These are phyloP conservation scores for Claviceps cyperi DNA, from an alignment of 2,329 filamentous ascomycete genomes.

Conservation along the genomic window DNA sequence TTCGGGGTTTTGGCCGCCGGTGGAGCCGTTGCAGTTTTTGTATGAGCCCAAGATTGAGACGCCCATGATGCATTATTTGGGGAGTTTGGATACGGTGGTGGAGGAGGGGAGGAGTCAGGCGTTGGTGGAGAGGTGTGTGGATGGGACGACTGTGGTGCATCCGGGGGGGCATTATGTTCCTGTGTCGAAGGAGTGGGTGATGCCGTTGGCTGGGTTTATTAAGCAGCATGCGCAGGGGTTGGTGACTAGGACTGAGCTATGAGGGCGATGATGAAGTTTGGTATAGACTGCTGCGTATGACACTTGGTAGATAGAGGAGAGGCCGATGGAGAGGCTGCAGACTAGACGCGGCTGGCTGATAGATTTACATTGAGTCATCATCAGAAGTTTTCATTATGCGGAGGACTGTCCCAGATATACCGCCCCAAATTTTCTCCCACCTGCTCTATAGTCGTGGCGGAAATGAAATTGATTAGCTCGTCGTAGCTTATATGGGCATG, in stretches of 20 bases:
- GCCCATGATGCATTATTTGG: constrained; percentile 68
- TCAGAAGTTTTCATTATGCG: too few relatives aligned
- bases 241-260: constrained; percentile 14
- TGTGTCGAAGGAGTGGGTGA: constrained; percentile 65
- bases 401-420: too few relatives aligned
- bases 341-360: too few relatives aligned
- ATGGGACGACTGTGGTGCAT: constrained; percentile 46
- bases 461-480: too few relatives aligned
- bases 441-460: too few relatives aligned
- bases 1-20: constrained; percentile 58
- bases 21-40: constrained; percentile 42
- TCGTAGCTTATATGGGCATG: too few relatives aligned
- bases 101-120: constrained; percentile 57
- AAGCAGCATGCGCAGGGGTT: constrained; percentile 21
- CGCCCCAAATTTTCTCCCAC: too few relatives aligned
- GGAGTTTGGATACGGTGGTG: constrained; percentile 75
- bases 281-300: not conserved
- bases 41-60: constrained; percentile 66
- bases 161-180: constrained; percentile 88
- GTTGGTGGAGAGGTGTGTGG: constrained; percentile 50
- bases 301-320: not conserved
- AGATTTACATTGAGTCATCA: too few relatives aligned
- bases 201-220: constrained; percentile 62
- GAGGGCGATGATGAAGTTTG: not conserved
- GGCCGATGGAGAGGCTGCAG: too few relatives aligned